Base-by-base conservation (phyloP, 2,329 filamentous ascomycete genomes). In the Coniosporium tulheliwenetii region DNA sequence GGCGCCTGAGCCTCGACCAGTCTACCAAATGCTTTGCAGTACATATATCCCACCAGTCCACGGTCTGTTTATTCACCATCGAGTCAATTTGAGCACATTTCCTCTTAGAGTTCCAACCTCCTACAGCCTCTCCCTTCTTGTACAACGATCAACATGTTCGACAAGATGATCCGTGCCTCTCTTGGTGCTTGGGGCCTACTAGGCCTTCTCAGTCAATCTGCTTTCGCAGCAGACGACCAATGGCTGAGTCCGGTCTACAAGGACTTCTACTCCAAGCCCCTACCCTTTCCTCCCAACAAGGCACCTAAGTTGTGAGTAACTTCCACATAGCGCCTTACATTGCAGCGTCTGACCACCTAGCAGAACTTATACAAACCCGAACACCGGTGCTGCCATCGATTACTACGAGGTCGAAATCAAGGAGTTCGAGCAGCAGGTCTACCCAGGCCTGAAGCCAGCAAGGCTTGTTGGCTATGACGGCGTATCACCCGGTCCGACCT, bases 401-500 rank as follows among this genome's bases (percentile, higher is more conserved):
- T 70, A 62, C 52, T 71, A 66, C 47, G 61, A 69, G 44, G 49
- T 66, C 19, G 59, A 61, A 5, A 58, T 70, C 39, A 53, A 59
- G 40, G 40, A 52, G 2, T 62, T 67, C 42, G 50, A 59, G 13
- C 47, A 58, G 37, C 62, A 65, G 43, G 53, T 66, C 10, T 69
- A 67, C 47, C 64, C 64, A 3, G 51, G 61, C 39, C 54, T 66
- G 8, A 53, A 53, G 5, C 48, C 53, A 12, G 61, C 66, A 1
- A 49, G 56, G 8, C 43, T 67, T 29, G 52, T 63, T 15, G 71
- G 72, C 5, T 76, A 75, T 45, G 67, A 75, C 57, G 72, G 71
- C 10, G 64, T 67, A 7, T 59, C 62, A 4, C 71, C 72, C 5
- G 73, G 73, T 0, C 71, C 71, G 5, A 74, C 66, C 1, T 67